Percentiles rank a stretch among this genome's conserved stretches.
phyloP scores from a whole-genome alignment of 257 asterid genomes.

The Schizonepeta tenuifolia region DNA sequence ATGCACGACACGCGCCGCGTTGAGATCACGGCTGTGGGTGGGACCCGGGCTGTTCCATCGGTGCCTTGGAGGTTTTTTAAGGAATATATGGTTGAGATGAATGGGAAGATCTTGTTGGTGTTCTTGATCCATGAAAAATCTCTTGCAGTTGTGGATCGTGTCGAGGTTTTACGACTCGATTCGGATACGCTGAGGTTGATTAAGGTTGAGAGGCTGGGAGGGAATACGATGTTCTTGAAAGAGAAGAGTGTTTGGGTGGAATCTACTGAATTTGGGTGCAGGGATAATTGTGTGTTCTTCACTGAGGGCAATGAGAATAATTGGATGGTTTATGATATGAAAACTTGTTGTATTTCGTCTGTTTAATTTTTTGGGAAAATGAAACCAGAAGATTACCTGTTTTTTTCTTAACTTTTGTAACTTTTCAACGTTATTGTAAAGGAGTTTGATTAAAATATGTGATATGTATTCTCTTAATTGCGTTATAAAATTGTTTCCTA shows the following conservation, averaged over 20 bases:
- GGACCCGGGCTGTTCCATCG: no score
- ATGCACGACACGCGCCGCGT: neutral
- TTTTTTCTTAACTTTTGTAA: no score
- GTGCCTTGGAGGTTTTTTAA: neutral
- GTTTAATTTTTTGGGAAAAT: no score
- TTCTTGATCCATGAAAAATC: neutral
- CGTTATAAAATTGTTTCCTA: no score
- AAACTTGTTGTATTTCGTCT: slow-evolving; percentile 1
- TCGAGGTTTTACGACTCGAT: slow-evolving; percentile 3
- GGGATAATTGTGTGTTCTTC: slow-evolving; percentile 16
- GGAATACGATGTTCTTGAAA: slow-evolving; percentile 19
- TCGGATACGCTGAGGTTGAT: neutral
- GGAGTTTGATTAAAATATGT: no score
- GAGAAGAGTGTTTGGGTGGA: neutral
- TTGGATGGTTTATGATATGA: slow-evolving; percentile 10
- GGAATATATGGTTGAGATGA: slow-evolving; percentile 13
- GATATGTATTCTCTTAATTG: no score
- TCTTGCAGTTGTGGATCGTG: neutral
- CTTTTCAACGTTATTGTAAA: no score
- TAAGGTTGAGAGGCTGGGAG: slow-evolving; percentile 24
- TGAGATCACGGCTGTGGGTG: neutral
- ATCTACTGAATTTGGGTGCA: slow-evolving; percentile 4
- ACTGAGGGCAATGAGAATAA: neutral
- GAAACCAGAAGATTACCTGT: no score
- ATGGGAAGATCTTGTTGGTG: slow-evolving; percentile 10